A percentile compares a stretch with the other conserved stretches of the same genome.
phyloP scores from a whole-genome alignment of 2,329 filamentous ascomycete genomes.

The Claviceps spartinae region DNA sequence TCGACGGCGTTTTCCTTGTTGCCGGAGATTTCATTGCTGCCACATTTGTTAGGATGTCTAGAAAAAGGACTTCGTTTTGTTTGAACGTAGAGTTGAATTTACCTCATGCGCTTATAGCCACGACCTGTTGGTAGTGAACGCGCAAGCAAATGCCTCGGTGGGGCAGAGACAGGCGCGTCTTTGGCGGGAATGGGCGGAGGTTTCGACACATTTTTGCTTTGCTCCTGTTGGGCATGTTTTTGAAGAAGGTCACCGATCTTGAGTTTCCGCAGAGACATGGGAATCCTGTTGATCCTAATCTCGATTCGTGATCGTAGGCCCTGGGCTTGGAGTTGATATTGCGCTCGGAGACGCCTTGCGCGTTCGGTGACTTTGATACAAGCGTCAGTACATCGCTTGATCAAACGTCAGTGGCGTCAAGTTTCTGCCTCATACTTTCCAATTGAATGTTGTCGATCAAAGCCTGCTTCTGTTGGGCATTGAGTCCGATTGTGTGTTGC shows the following conservation, averaged over 20 bases:
- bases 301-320: conserved; percentile 77
- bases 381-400: neutral
- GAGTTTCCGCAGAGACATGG: conserved; percentile 59
- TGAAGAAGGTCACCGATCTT: conserved; percentile 69
- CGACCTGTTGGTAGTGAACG: conserved; percentile 13
- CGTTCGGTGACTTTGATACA: conserved; percentile 60
- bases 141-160: conserved; percentile 19
- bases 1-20: conserved; percentile 67
- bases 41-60: conserved; percentile 7
- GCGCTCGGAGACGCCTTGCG: conserved; percentile 72
- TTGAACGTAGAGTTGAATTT: conserved; percentile 4
- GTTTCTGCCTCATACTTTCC: conserved; percentile 48
- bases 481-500: conserved; percentile 48
- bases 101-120: conserved; percentile 39
- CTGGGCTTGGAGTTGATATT: conserved; percentile 79
- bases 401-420: neutral
- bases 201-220: conserved; percentile 22
- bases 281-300: conserved; percentile 86
- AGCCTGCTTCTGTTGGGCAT: conserved; percentile 65
- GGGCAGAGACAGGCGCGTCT: conserved; percentile 26
- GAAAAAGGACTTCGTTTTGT: neutral
- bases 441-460: conserved; percentile 81
- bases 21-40: conserved; percentile 48
- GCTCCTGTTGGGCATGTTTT: conserved; percentile 33
- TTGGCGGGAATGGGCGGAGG: conserved; percentile 38